phyloP scores from a whole-genome alignment of 805 yeast species.

The Allodekkera sacchari region DNA sequence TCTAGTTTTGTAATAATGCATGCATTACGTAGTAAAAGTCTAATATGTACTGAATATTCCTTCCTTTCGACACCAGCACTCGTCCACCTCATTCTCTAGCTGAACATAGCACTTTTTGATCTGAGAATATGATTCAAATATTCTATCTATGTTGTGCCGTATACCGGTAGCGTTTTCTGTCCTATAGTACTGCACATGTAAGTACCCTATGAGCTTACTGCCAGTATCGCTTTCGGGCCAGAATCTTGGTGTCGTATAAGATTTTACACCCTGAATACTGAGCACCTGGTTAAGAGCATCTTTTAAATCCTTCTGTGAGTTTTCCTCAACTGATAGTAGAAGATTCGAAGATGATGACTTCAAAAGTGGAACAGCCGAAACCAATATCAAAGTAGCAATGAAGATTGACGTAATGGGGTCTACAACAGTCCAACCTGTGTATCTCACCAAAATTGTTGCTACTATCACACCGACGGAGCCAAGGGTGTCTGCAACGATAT shows the following conservation, averaged over 20 bases:
- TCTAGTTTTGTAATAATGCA: too few species aligned
- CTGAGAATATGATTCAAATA: slow-evolving; percentile 14
- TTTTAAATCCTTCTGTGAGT: slow-evolving; percentile 55
- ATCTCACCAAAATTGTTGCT: slow-evolving; percentile 70
- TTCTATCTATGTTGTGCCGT: slow-evolving; percentile 19
- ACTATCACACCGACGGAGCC: slow-evolving; percentile 97
- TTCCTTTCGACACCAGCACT: slow-evolving; percentile 29
- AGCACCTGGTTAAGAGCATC: slow-evolving; percentile 60
- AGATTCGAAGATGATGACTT: slow-evolving; percentile 72
- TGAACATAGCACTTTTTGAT: slow-evolving; percentile 24
- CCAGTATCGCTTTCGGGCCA: slow-evolving; percentile 55
- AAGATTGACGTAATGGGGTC: slow-evolving; percentile 90
- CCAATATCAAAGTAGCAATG: slow-evolving; percentile 71
- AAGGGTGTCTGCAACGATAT: slow-evolving; percentile 88
- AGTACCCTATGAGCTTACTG: slow-evolving; percentile 54
- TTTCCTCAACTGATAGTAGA: slow-evolving; percentile 44
- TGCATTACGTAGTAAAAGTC: too few species aligned
- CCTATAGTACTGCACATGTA: slow-evolving; percentile 66
- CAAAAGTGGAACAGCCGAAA: slow-evolving; percentile 78
- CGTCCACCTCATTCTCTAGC: slow-evolving; percentile 30
- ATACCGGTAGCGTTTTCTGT: slow-evolving; percentile 23
- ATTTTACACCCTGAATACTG: slow-evolving; percentile 67
- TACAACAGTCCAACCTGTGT: slow-evolving; percentile 63
- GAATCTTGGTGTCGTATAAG: slow-evolving; percentile 84
- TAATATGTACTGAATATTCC: slow-evolving; percentile 23